These are phyloP conservation scores for Colletotrichum phormii DNA, from an alignment of 2,329 filamentous ascomycete species.

Conservation along the genomic window DNA sequence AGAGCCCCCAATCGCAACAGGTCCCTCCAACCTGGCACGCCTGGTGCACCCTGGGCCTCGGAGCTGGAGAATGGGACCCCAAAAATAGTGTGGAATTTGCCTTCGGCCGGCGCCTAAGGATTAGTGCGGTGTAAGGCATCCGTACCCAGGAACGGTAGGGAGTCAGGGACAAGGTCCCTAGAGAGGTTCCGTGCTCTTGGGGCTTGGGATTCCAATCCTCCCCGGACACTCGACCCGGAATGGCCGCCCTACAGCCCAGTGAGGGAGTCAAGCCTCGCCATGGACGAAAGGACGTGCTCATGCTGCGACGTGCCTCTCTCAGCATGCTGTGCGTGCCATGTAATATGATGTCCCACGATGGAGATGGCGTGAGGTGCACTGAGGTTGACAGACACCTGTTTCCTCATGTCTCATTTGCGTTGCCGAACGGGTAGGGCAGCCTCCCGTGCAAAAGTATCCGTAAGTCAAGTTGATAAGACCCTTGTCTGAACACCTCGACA, in stretches of 20 bases:
- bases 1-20: background rate
- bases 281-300: background rate
- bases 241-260: slow-evolving; percentile 30
- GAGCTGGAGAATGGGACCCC: slow-evolving; percentile 18
- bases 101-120: slow-evolving; percentile 22
- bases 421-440: background rate
- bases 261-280: slow-evolving; percentile 3
- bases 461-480: slow-evolving; percentile 7
- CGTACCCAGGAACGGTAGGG: slow-evolving; percentile 12
- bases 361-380: background rate
- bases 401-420: background rate
- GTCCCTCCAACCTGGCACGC: background rate
- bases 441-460: background rate
- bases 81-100: slow-evolving; percentile 28
- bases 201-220: slow-evolving; percentile 28
- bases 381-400: background rate
- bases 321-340: slow-evolving; percentile 14
- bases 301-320: slow-evolving; percentile 8
- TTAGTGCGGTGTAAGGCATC: background rate
- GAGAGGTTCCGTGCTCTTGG: slow-evolving; percentile 23
- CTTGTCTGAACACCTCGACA: background rate
- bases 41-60: slow-evolving; percentile 9
- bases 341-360: background rate
- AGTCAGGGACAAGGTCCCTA: slow-evolving; percentile 27
- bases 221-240: slow-evolving; percentile 27